phyloP scores from a whole-genome alignment of 164 flowering plant species.

The Cinnamomum chago region DNA sequence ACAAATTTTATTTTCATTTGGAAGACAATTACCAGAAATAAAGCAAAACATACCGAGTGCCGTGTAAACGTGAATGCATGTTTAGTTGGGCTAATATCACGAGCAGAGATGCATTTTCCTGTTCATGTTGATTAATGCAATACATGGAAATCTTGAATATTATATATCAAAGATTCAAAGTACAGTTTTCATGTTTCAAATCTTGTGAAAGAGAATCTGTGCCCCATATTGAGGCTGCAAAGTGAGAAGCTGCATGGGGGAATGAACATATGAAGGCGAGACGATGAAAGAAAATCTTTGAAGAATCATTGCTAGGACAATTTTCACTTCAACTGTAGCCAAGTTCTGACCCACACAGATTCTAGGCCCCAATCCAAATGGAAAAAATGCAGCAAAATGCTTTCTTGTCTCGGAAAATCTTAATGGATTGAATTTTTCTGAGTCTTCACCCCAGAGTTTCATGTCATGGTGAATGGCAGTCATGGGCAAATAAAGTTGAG shows the following conservation, averaged over 20 bases:
- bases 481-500: constrained; percentile 42
- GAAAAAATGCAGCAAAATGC: constrained; percentile 28
- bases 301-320: constrained; percentile 9
- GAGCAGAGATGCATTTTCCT: no score
- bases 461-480: constrained; percentile 47
- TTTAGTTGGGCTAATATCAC: no score
- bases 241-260: constrained; percentile 6
- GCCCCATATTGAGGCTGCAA: constrained; percentile 11
- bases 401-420: constrained; percentile 28
- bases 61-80: no score
- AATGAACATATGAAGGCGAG: constrained; percentile 11
- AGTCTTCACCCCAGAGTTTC: constrained; percentile 44
- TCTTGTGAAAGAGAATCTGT: constrained; percentile 3
- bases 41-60: no score
- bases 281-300: constrained; percentile 6
- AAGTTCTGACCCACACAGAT: constrained; percentile 11
- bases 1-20: no score
- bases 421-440: constrained; percentile 38
- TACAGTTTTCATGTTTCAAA: neutral
- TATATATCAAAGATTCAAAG: no score
- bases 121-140: no score
- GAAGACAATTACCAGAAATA: no score
- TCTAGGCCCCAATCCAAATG: constrained; percentile 8
- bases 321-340: constrained; percentile 1
- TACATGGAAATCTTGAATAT: no score